These are phyloP conservation scores for Gossypium trilobum DNA, from an alignment of 441 rosid species.

Conservation along the genomic window DNA sequence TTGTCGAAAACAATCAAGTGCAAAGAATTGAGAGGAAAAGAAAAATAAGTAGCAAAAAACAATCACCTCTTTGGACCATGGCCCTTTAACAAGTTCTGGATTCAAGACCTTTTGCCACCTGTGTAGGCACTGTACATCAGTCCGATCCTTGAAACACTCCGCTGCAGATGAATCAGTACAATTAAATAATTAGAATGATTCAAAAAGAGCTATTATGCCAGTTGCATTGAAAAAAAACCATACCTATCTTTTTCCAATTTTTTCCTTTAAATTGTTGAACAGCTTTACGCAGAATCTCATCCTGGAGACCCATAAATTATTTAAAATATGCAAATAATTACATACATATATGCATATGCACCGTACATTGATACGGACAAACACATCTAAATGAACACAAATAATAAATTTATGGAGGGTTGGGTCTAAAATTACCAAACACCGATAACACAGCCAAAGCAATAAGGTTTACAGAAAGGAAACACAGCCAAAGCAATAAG, in stretches of 20 bases:
- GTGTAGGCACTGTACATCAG: constrained; percentile 98
- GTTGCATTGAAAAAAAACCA: neutral
- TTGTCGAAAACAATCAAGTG: neutral
- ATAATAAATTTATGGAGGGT: neutral
- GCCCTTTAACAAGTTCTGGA: constrained; percentile 97
- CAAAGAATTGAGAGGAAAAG: constrained; percentile 2
- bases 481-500: neutral
- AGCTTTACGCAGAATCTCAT: constrained; percentile 80
- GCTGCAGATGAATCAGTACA: constrained; percentile 39
- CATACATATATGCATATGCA: neutral
- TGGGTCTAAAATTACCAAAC: neutral
- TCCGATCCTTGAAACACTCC: constrained; percentile 93
- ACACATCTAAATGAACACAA: neutral
- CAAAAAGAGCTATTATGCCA: neutral
- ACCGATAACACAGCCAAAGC: neutral
- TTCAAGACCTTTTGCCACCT: constrained; percentile 99
- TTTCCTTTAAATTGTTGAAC: constrained; percentile 92
- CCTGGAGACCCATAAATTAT: constrained; percentile 36
- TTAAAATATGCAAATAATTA: neutral
- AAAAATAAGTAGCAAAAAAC: constrained; percentile 13
- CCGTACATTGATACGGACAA: neutral
- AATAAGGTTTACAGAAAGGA: neutral
- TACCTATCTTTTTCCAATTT: constrained; percentile 99
- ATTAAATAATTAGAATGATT: constrained; percentile 24
- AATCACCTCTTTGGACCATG: constrained; percentile 96